Base-by-base conservation (phyloP, 2,329 filamentous ascomycete species). In the Tolypocladium amazonense region DNA sequence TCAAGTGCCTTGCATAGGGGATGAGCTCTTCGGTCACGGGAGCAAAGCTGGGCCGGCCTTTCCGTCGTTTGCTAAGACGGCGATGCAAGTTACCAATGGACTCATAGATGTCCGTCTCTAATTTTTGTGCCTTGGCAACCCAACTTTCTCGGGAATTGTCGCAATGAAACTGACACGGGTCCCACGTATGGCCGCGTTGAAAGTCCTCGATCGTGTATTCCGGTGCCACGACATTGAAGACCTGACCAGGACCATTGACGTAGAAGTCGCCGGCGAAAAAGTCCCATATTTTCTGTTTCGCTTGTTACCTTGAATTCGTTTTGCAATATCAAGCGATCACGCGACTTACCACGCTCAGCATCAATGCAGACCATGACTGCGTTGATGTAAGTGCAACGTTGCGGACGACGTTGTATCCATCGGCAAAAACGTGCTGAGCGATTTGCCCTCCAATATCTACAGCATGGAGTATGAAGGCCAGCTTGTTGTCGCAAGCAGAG, bases 271-370 rank as follows among this genome's bases (percentile, higher is more conserved):
- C 62, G 0, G 63, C 62, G 1, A 61, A 55, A 33, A 69, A 67
- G 20, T 74, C 66, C 61, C 65, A 72, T 1, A 71, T 59, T 18
- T 68, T 68, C 69, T 72, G 25, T 37, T 53, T 2, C 6, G 14
- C 2, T 15, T 41, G 41, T 63, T 30, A 59, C 58, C 56, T 14
- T 55, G 25, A 18, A 33, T 9, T 27, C 2, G 3, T n/a, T 8
- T 9, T 6, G 20, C 25, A 35, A 30, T 6, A 6, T n/a, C 33
- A 30, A 18, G 23, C 27, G 30, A 18, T 15, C n/a, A 47, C 23
- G 50, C 20, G 5, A 63, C 67, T 57, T 57, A 70, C 70, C 35
- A 68, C 63, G 3, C 65, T 68, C 5, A 57, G 59, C 8, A 64
- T 62, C 4, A 73, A 27, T 1, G 65, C 58, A 3, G 56, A 43